Percentiles rank a stretch among this genome's conserved stretches.
These are phyloP conservation scores for Podila horticola DNA, from an alignment of 192 early-diverging fungal species.

Conservation along the genomic window DNA sequence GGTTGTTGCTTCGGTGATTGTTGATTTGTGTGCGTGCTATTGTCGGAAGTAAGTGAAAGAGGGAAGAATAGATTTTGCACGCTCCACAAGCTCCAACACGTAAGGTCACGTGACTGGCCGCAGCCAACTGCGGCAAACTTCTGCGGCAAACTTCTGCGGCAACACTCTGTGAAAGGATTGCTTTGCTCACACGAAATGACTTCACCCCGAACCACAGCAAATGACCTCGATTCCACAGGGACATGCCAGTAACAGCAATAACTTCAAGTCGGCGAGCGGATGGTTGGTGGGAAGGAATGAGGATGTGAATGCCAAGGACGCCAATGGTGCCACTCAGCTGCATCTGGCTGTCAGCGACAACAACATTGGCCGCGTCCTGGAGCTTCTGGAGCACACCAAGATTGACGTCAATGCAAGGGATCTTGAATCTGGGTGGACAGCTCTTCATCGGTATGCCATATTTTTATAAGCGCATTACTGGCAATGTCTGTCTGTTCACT, in stretches of 20 bases:
- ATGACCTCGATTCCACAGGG: too few relatives aligned
- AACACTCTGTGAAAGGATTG: too few relatives aligned
- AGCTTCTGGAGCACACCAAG: conserved; percentile 49
- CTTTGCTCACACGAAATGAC: too few relatives aligned
- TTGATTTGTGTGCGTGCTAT: neutral
- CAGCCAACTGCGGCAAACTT: too few relatives aligned
- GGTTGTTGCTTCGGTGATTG: neutral
- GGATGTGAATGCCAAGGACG: conserved; percentile 54
- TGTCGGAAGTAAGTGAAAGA: neutral
- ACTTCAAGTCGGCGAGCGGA: too few relatives aligned
- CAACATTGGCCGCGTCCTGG: conserved; percentile 36
- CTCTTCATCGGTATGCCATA: conserved; percentile 63
- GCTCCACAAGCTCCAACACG: too few relatives aligned
- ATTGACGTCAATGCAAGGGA: conserved; percentile 72
- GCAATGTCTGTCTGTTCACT: neutral
- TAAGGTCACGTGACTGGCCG: too few relatives aligned
- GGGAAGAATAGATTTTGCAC: neutral
- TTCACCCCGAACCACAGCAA: too few relatives aligned
- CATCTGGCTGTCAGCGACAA: conserved; percentile 57
- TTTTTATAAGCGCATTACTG: neutral
- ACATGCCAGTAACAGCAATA: too few relatives aligned
- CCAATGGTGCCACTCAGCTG: conserved; percentile 52
- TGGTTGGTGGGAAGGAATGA: neutral
- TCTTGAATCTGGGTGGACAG: conserved; percentile 75
- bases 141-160: too few relatives aligned